A percentile compares a stretch with the other conserved stretches of the same genome.
Conservation (phyloP, 2,329 filamentous ascomycete species). For the Onygenales sp. region DNA sequence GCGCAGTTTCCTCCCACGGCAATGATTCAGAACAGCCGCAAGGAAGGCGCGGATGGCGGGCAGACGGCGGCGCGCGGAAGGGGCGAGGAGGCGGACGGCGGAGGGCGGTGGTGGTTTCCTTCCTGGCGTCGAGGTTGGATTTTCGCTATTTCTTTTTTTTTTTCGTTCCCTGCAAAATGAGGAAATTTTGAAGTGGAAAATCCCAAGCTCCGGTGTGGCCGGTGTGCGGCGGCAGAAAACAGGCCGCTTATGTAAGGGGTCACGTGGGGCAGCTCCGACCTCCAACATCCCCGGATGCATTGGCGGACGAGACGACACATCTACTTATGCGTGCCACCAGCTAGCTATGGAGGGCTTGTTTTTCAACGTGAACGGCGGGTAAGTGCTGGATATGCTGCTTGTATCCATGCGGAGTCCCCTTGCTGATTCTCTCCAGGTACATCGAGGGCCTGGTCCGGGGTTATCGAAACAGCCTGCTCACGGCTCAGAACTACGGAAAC, state of each 20-base stretch:
- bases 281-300: too few species aligned
- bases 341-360: constrained; percentile 74
- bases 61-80: neutral
- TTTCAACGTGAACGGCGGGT: constrained; percentile 93
- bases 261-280: neutral
- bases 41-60: neutral
- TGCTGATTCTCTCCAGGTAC: constrained; percentile 51
- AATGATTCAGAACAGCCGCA: neutral
- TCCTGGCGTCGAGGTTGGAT: constrained; percentile 8
- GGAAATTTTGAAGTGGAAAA: constrained; percentile 29
- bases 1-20: neutral
- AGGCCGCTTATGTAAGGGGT: neutral
- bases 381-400: constrained; percentile 22
- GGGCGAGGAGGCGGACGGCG: neutral
- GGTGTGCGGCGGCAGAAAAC: constrained; percentile 3
- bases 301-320: neutral
- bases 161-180: neutral
- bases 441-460: constrained; percentile 95
- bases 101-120: neutral
- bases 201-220: constrained; percentile 21
- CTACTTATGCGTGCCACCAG: neutral
- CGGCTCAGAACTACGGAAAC: constrained; percentile 84
- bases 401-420: neutral
- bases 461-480: constrained; percentile 90
- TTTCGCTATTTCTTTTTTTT: constrained; percentile 17